Base-by-base conservation (phyloP, 2,329 filamentous ascomycete genomes). In the Trichoderma sp. region DNA sequence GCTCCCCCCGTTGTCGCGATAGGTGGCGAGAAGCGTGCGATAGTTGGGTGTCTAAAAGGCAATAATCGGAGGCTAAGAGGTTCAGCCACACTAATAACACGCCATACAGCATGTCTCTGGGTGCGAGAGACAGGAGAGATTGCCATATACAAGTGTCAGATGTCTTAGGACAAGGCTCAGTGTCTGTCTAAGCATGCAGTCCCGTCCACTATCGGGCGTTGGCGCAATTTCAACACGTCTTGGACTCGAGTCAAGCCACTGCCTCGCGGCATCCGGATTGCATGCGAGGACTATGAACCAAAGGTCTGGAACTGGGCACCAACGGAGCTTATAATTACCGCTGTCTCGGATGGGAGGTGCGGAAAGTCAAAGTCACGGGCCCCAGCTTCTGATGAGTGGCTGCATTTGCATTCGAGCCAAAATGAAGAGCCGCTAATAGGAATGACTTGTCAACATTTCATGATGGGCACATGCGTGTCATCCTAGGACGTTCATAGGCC, bases 391-490 rank as follows among this genome's bases (percentile, higher is more conserved):
- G 68, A 64, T 38, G 53, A 71, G 67, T 71, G 56, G 67, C 67
- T 60, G 67, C 29, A 63, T 35, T 35, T 21, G 65, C 27, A 62
- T 21, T 71, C 68, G 29, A 63, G 29, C 45, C 45, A 35, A 56
- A 56, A 50, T 29, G 64, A 50, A 12, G 18, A 50, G 59, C 59
- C 56, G 56, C 56, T 63, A 62, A 63, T 72, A 14, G 7, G 62
- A 12, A 53, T 50, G 59, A 63, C 68, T 63, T 21, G 38, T 64
- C 60, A 50, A 33, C 35, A 29, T 41, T 9, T 21, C 18, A 3
- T 14, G 60, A 63, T 21, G 68, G 59, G 33, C 68, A 72, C 68
- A 33, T 71, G 68, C 68, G 59, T 59, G 68, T 72, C 68, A 72
- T 63, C 59, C 68, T 5, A 9, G 29, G 29, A 62, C 56, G 27